phyloP scores from a whole-genome alignment of 371 early-diverging fungal species.

The Zychaea mexicana region DNA sequence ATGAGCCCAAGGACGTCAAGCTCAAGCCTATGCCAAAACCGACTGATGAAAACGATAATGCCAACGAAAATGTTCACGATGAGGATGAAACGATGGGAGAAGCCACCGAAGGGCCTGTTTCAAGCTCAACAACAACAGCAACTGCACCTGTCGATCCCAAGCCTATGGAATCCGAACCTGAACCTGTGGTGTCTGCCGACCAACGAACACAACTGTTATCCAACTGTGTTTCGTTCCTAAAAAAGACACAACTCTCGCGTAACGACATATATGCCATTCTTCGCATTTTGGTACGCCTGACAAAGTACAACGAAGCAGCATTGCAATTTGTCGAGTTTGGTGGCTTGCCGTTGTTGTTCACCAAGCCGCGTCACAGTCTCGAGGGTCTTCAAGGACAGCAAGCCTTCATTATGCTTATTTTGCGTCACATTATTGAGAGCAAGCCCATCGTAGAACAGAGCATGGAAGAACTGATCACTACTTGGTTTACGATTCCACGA shows the following conservation, averaged over 20 bases:
- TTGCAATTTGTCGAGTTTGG: constrained; percentile 67
- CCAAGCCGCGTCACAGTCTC: constrained; percentile 43
- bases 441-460: constrained; percentile 59
- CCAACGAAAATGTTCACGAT: constrained; percentile 16
- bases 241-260: constrained; percentile 47
- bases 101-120: too few species aligned
- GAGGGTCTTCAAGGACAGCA: constrained; percentile 73
- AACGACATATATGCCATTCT: constrained; percentile 69
- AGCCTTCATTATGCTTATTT: constrained; percentile 74
- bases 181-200: constrained; percentile 18
- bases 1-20: constrained; percentile 59
- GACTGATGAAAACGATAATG: constrained; percentile 14
- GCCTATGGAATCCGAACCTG: constrained; percentile 10
- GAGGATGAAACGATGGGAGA: too few species aligned
- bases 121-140: too few species aligned
- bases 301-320: constrained; percentile 68
- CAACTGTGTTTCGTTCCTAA: constrained; percentile 49
- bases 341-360: constrained; percentile 66
- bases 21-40: constrained; percentile 16
- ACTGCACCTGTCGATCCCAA: neutral
- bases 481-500: constrained; percentile 75
- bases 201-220: constrained; percentile 44
- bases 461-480: constrained; percentile 79
- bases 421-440: constrained; percentile 89
- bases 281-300: constrained; percentile 80